Evolutionary conservation across 257 asterid genomes (phyloP), one percentile per base, ranked within the genome.

Genomic region (Leptodermis oblonga): DNA sequence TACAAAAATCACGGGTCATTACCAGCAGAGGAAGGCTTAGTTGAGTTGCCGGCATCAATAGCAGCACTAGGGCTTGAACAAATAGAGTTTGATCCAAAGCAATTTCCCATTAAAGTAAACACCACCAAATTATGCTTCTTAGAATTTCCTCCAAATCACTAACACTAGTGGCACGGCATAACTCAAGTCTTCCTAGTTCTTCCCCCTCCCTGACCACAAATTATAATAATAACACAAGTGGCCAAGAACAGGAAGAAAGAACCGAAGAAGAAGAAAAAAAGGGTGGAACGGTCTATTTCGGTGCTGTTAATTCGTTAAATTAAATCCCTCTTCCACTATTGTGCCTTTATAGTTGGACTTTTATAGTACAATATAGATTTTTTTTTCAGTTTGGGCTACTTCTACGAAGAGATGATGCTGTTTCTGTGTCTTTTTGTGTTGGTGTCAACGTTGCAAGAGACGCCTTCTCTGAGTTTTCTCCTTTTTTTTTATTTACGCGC

Each of bases 81-180:
- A 41, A 82, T 76, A 67, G 78, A 61, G 69, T 64, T 75, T 60
- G 82, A 86, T 83, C 98, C 95, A 72, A 83, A 84, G 79, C 98
- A 92, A 80, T 92, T 92, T 70, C 98, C 96, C 98, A 92, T 92
- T 48, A 79, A 74, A 12, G 52, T n/a, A 52, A 52, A 0, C 46
- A 30, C 34, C 37, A n/a, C 46, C n/a, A 68, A 36, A 37, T 28
- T 65, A 18, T 51, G 45, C 30, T 71, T 67, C 64, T 59, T 36
- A 56, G 17, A 58, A 45, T 54, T 23, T 65, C 77, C 59, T 51
- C 58, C 70, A 73, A 42, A 69, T 18, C 28, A 39, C 0, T 45
- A 26, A 5, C 51, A 68, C 36, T 3, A 36, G 17, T 5, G 52
- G 61, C 78, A 74, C 39, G 41, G 55, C 13, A 36, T 26, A 62